Conservation (phyloP, 2,329 filamentous ascomycete genomes). For the Fusarium napiforme region DNA sequence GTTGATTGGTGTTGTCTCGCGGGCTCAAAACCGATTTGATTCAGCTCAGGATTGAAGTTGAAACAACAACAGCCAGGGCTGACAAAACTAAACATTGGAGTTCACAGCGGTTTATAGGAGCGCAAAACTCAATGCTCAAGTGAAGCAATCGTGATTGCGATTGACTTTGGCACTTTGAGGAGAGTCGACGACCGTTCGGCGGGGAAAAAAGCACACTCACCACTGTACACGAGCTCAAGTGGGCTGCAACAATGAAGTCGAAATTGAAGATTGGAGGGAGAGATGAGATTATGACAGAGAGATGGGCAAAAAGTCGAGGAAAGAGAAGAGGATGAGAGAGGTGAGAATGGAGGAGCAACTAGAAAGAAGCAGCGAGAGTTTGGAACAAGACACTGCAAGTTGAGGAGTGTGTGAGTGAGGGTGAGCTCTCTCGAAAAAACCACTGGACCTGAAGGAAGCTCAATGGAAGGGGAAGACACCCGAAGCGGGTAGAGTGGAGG, state of each 20-base stretch:
- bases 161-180: constrained; percentile 19
- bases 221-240: constrained; percentile 41
- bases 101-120: constrained; percentile 22
- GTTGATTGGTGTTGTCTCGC: constrained; percentile 29
- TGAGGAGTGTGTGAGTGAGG: constrained; percentile 34
- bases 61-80: constrained; percentile 23
- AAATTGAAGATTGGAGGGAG: constrained; percentile 35
- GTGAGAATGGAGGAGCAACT: constrained; percentile 38
- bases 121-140: constrained; percentile 4
- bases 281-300: constrained; percentile 36
- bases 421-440: constrained; percentile 45
- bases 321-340: constrained; percentile 30
- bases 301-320: constrained; percentile 32
- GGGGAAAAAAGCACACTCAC: constrained; percentile 41
- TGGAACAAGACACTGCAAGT: constrained; percentile 32
- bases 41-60: constrained; percentile 17
- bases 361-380: constrained; percentile 35
- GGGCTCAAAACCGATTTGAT: constrained; percentile 24
- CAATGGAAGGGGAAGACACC: constrained; percentile 44
- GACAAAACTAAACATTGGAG: constrained; percentile 7
- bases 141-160: constrained; percentile 22
- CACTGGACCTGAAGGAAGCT: constrained; percentile 40
- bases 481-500: constrained; percentile 39
- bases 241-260: constrained; percentile 40
- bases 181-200: constrained; percentile 34